Base-by-base conservation (phyloP, 257 asterid species). In the Fraxinus quadrangulata region DNA sequence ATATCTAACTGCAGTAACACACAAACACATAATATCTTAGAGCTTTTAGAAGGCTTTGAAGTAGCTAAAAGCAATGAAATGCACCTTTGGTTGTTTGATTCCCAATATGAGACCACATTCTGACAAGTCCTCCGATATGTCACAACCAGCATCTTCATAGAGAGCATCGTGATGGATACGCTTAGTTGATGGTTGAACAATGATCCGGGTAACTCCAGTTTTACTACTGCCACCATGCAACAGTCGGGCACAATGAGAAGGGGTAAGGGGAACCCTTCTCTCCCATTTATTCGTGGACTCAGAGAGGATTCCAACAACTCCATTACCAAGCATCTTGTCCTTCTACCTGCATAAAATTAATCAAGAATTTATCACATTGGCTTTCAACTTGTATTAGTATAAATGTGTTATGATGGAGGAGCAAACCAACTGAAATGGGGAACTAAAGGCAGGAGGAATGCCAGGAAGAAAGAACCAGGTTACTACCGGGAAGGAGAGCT, bases 221-320 rank as follows among this genome's bases (percentile, higher is more conserved):
- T 89, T 91, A 16, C 88, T 92, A 28, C 84, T 85, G 70, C 97
- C 98, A 10, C 97, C 89, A 74, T 87, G 94, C 74, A 95, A 85
- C 74, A 95, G 74, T 11, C 94, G 82, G 45, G 99, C 99, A 81
- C 99, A 95, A 84, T 93, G 99, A 21, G 97, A 83, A 47, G 98
- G 99, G 42, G 97, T 89, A 39, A 95, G 81, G 8, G 99, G 99
- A 67, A 78, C 98, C 86, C 99, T 87, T 81, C 98, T 89, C 86
- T 95, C 99, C 99, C 99, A 95, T 86, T 93, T 95, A 80, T 93
- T 95, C 3, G 99, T 95, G 75, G 97, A 87, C 90, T 95, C 99
- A 0, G 98, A 87, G 78, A 95, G 94, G 75, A 95, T 88, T 31
- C 99, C 99, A 23, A 95, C 83, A 51, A 95, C 91, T 78, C 99